phyloP scores from a whole-genome alignment of 768 basidiomycete genomes.

The Termitomyces sp. region DNA sequence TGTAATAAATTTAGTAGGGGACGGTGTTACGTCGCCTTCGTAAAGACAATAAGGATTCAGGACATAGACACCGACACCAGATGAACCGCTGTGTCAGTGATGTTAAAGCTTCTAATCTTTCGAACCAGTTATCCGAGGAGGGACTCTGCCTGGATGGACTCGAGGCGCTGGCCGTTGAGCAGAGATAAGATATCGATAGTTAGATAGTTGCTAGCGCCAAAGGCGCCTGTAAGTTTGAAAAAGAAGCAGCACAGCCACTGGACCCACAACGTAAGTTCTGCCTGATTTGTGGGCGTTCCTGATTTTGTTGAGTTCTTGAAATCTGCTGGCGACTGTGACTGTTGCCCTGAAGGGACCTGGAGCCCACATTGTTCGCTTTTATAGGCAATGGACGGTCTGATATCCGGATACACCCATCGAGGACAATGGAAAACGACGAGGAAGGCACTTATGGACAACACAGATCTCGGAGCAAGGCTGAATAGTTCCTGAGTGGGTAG shows the following conservation, averaged over 20 bases:
- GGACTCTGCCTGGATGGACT: background rate
- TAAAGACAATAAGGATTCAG: background rate
- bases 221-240: background rate
- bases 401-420: constrained; percentile 7
- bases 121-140: background rate
- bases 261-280: constrained; percentile 34
- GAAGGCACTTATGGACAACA: background rate
- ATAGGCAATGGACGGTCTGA: constrained; percentile 10
- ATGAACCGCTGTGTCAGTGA: background rate
- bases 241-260: constrained; percentile 34
- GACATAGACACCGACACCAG: background rate
- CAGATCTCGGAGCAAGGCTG: background rate
- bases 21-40: background rate
- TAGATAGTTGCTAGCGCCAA: background rate
- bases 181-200: background rate
- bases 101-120: too few relatives aligned
- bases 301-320: constrained; percentile 9
- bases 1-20: background rate
- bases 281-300: constrained; percentile 4
- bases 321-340: constrained; percentile 5
- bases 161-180: background rate
- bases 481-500: background rate
- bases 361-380: constrained; percentile 26
- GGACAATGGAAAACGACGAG: constrained; percentile 17
- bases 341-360: background rate